Evolutionary conservation across 2,329 filamentous ascomycete species (phyloP).

Genomic region (Zymoseptoria passerinii): DNA sequence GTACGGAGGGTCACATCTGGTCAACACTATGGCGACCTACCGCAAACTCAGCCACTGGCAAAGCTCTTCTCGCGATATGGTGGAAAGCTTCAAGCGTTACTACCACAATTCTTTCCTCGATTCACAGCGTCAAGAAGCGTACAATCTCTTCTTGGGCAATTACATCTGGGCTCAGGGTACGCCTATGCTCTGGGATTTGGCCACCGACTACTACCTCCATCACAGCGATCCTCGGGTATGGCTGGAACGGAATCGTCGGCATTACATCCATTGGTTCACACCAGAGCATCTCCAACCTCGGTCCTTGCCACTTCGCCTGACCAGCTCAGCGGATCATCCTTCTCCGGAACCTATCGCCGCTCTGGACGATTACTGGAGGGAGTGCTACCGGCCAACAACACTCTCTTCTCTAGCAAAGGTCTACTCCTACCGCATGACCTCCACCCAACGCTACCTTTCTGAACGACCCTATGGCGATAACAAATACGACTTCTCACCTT

Average conservation of each 20-base stretch:
- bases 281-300: constrained; percentile 60
- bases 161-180: constrained; percentile 82
- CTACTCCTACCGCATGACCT: constrained; percentile 87
- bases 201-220: constrained; percentile 93
- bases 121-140: constrained; percentile 94
- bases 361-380: constrained; percentile 93
- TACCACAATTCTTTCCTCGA: constrained; percentile 99
- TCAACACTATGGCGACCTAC: constrained; percentile 99
- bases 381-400: constrained; percentile 86
- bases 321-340: constrained; percentile 1
- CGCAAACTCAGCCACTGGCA: constrained; percentile 99
- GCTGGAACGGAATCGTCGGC: constrained; percentile 51
- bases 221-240: constrained; percentile 74
- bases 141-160: constrained; percentile 93
- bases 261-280: constrained; percentile 88
- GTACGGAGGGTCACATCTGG: constrained; percentile 92
- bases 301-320: constrained; percentile 42
- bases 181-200: constrained; percentile 93
- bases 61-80: constrained; percentile 94
- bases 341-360: constrained; percentile 39
- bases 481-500: constrained; percentile 78
- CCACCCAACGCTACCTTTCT: constrained; percentile 74
- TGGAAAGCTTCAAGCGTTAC: constrained; percentile 97
- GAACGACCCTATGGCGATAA: constrained; percentile 60
- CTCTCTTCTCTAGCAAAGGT: constrained; percentile 87